Evolutionary conservation across 73 alveolate species (phyloP).

Genomic region (Urostyla sp.): DNA sequence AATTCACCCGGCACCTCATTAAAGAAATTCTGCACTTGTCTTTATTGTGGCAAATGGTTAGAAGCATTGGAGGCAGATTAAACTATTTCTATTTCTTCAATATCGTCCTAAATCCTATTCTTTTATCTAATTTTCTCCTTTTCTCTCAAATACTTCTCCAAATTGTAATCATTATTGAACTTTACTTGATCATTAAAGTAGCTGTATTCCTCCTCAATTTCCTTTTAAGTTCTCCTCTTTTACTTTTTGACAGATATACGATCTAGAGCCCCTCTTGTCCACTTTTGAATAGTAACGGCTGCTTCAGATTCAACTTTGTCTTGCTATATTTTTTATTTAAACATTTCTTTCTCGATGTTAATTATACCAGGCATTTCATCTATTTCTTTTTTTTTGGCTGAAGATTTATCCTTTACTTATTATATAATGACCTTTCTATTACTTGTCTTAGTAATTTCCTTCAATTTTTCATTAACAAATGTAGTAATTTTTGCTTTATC

Average conservation of each 20-base stretch:
- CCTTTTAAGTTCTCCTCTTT: not conserved
- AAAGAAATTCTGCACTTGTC: conserved; percentile 21
- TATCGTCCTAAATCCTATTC: conserved; percentile 30
- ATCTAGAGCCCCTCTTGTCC: conserved; percentile 38
- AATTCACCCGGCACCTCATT: conserved; percentile 6
- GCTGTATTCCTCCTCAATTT: conserved; percentile 46
- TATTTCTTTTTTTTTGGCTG: not conserved
- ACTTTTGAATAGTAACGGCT: conserved; percentile 26
- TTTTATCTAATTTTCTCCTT: conserved; percentile 16
- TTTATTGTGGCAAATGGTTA: not conserved
- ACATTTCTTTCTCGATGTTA: not conserved
- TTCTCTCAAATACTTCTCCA: conserved; percentile 26
- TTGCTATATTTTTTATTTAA: not conserved
- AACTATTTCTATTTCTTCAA: conserved; percentile 9
- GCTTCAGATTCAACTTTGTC: not conserved
- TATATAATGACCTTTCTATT: not conserved
- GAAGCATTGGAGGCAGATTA: not conserved
- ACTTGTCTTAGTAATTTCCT: not conserved
- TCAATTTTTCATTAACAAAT: conserved; percentile 3
- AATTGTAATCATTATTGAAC: conserved; percentile 20
- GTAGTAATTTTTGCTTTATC: conserved; percentile 10
- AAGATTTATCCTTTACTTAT: conserved; percentile 3
- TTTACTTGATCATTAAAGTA: conserved; percentile 41
- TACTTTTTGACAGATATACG: not conserved
- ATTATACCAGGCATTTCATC: not conserved